Conservation (phyloP, 169 alveolate species). For the Eimeria acervulina region DNA sequence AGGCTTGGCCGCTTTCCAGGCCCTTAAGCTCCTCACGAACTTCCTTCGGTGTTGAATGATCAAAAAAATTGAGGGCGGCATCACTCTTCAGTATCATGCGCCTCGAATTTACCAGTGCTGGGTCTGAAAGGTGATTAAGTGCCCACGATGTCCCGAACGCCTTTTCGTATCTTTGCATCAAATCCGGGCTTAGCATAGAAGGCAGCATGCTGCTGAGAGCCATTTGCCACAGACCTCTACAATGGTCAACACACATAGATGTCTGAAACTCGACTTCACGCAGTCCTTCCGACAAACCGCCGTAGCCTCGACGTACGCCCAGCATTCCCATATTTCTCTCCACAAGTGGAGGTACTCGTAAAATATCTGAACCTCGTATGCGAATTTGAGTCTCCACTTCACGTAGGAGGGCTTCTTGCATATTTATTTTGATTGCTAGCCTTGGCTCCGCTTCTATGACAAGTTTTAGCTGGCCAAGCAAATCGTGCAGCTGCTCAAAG, state of each 20-base stretch:
- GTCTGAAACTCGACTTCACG: slow-evolving; percentile 71
- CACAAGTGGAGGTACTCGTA: slow-evolving; percentile 72
- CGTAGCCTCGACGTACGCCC: slow-evolving; percentile 82
- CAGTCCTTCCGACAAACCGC: background rate
- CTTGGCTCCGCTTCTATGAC: slow-evolving; percentile 48
- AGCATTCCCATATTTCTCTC: slow-evolving; percentile 70
- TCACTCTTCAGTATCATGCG: slow-evolving; percentile 78
- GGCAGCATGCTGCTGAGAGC: slow-evolving; percentile 73
- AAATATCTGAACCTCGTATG: background rate
- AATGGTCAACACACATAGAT: slow-evolving; percentile 81
- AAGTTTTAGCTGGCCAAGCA: slow-evolving; percentile 57
- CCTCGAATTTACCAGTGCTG: slow-evolving; percentile 62
- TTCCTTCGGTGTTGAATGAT: slow-evolving; percentile 79
- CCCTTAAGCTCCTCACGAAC: slow-evolving; percentile 68
- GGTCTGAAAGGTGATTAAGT: slow-evolving; percentile 56
- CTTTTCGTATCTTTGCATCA: slow-evolving; percentile 66
- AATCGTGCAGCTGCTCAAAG: slow-evolving; percentile 11
- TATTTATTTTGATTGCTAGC: background rate
- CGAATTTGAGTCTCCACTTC: slow-evolving; percentile 59
- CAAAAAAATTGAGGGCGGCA: slow-evolving; percentile 79
- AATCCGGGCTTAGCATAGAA: slow-evolving; percentile 37
- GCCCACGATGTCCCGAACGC: slow-evolving; percentile 71
- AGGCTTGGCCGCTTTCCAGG: slow-evolving; percentile 74
- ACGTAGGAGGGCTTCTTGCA: slow-evolving; percentile 77
- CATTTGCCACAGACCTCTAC: slow-evolving; percentile 75